Base-by-base conservation (phyloP, 2,329 filamentous ascomycete species). In the Aspergillus pseudotamarii region DNA sequence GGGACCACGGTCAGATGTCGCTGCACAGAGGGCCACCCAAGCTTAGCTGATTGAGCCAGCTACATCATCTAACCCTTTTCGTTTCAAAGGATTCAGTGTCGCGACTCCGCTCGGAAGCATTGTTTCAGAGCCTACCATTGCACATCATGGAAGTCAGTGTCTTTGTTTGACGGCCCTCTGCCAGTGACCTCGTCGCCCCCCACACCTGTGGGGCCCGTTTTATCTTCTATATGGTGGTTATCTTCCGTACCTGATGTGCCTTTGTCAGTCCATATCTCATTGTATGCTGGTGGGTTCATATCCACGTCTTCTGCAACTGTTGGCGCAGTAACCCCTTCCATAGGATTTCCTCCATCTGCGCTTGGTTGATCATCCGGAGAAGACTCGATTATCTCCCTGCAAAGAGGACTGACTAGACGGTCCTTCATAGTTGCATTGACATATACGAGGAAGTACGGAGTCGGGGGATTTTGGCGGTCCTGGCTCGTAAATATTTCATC, bases 371-470 rank as follows among this genome's bases (percentile, higher is more conserved):
- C 36, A 10, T 62, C 64, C 14, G 67, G 21, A 16, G 66, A 59
- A 9, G 48, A 30, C 32, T 75, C 70, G 21, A 68, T 51, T 41
- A 80, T 69, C n/a, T 84, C 77, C 57, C 84, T 79, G 67, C 78
- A 81, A n/a, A 89, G 83, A 3, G 86, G 84, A 64, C 89, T 80
- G 4, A 88, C 86, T 23, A 88, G 74, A 16, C 86, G 76, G 51
- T 87, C 82, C 71, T 88, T 89, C 69, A 86, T 80, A 38, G 87
- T 81, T 58, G 91, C 90, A 50, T 86, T 84, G n/a, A 96, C 89
- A 71, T 96, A 96, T 48, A 93, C 92, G 26, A 95, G 84, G 73
- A 91, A 93, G 73, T 93, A 93, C 2, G 93, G 92, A 56, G 93
- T 94, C 5, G 92, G 91, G 0, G 86, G 78, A 80, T 89, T 78